Base-by-base conservation (phyloP, 257 asterid genomes). In the Echium plantagineum region DNA sequence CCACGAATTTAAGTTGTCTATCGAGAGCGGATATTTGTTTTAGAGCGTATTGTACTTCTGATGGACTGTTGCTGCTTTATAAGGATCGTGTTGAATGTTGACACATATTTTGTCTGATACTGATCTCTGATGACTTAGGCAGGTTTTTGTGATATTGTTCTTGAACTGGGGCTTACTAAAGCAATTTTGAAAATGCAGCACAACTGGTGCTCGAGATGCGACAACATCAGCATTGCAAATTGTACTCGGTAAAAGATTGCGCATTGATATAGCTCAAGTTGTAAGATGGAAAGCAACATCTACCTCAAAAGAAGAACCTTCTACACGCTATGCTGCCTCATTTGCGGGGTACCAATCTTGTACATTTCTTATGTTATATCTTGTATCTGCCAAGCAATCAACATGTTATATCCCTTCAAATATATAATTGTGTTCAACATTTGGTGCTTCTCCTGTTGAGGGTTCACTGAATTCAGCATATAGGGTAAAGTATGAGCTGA, bases 261-360 rank as follows among this genome's bases (percentile, higher is more conserved):
- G 76, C 74, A 93, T 93, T 72, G 98, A 93, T 86, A 67, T 93
- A 74, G 97, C 94, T 78, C 98, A 84, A 75, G 80, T 93, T 65
- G 94, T 89, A 62, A 80, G 96, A 79, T 89, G 98, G 97, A 89
- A 79, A 78, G 75, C 66, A 52, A 84, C 98, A 9, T 71, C 74
- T 62, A 68, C 77, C 1, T 80, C 96, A 72, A 75, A 75, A 51
- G 90, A 83, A 63, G 98, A 93, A 76, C 94, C 97, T 61, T 82
- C 69, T 75, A 89, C 84, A 71, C 96, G 90, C 84, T 93, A 91
- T 81, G 97, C 98, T 62, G 98, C 98, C 75, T 89, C 96, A 63
- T 93, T 93, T 68, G 90, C 96, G 58, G 98, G 98, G 97, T 88
- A 88, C 71, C 62, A 55, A 68, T 75, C 60, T 70, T 51, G 52